Base-by-base conservation (phyloP, 1,139 yeast genomes). In the Trichomonascaceae sp. region DNA sequence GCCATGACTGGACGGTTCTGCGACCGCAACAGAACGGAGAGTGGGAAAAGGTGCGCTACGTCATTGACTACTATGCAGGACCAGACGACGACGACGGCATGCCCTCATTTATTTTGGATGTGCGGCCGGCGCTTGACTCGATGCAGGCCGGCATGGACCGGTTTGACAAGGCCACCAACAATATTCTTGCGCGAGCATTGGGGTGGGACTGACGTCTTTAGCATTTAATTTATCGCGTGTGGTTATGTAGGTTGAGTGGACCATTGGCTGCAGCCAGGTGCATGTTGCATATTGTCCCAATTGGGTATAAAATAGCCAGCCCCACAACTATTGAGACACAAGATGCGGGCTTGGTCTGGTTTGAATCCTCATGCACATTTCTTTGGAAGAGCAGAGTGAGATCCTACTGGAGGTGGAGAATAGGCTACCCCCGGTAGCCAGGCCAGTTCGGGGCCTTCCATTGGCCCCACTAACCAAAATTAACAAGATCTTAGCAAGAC, bases 1-100 rank as follows among this genome's bases (percentile, higher is more conserved):
- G 98, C 56, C 99, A 92, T 51, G 99, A 92, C 59, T 92, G 99
- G 99, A 81, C 93, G 3, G 94, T 92, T 5, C 65, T 87, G 47
- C 69, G 99, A 46, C 66, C 47, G 1, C 58, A 60, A 27, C 65
- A 62, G 2, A 52, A 59, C 1, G 62, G 59, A 18, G 50, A 48
- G 16, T 70, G 87, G 81, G 48, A 66, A 44, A 56, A 73, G 59
- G 74, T 89, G 16, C 70, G 98, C 42, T 92, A 92, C 49, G 93
- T 92, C 26, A 85, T 92, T 49, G 99, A 92, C 56, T 92, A 87
- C 57, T 92, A 92, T 54, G 65, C 75, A 14, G 94, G 94, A 1
- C 94, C 94, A 1, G 95, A 92, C 36, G 96, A 82, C 47, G 77
- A 71, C 14, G 74, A 80, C 26, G 94, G 93, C 8, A 71, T 76